Evolutionary conservation across 495 filamentous ascomycete species (phyloP).

Genomic region (Lichenothelia convexa): DNA sequence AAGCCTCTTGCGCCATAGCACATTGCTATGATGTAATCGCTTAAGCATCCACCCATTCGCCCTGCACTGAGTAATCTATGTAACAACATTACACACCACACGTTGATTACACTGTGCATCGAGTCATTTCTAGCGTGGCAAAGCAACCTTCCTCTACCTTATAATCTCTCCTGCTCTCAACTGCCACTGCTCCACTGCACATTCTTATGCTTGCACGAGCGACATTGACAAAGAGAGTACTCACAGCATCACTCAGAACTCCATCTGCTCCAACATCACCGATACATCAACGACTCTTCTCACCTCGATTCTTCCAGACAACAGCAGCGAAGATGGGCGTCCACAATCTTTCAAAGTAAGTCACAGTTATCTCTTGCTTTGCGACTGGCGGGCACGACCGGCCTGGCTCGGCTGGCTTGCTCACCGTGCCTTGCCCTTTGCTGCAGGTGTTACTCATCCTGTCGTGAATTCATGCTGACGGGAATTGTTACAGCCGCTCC

Average conservation of each 20-base stretch:
- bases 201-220: not conserved
- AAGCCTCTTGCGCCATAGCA: too few species aligned
- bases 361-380: not conserved
- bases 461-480: not conserved
- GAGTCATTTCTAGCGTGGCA: too few species aligned
- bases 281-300: constrained; percentile 13
- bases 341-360: constrained; percentile 31
- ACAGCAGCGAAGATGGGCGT: constrained; percentile 38
- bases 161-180: too few species aligned
- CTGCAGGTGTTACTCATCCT: constrained; percentile 1
- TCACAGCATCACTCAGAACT: constrained; percentile 11
- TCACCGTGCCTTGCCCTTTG: not conserved
- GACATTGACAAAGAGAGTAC: constrained; percentile 14
- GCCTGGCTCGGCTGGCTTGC: not conserved
- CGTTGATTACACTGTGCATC: too few species aligned
- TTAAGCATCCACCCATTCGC: too few species aligned
- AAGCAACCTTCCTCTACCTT: too few species aligned
- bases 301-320: constrained; percentile 24
- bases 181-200: not conserved
- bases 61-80: too few species aligned
- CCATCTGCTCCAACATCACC: constrained; percentile 16
- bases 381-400: not conserved
- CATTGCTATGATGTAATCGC: too few species aligned
- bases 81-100: too few species aligned
- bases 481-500: constrained; percentile 30